Evolutionary conservation across 331 rosid genomes (phyloP).

Genomic region (Acacia pycnantha): DNA sequence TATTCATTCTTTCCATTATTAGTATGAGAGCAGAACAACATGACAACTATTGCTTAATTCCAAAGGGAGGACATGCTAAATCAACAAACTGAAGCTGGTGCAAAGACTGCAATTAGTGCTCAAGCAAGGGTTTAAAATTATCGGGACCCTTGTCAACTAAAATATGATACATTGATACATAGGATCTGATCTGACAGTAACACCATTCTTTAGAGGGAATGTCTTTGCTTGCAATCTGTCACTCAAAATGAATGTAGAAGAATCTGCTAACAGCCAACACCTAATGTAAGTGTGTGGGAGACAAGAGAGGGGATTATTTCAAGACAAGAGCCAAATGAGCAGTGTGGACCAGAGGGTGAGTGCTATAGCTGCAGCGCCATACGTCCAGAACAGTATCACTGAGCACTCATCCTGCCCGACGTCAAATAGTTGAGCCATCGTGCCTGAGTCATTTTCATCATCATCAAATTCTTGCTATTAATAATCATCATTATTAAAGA

Average conservation of each 20-base stretch:
- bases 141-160: not conserved
- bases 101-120: too few relatives aligned
- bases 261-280: not conserved
- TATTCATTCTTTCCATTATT: too few relatives aligned
- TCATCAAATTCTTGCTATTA: not conserved
- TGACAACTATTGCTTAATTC: too few relatives aligned
- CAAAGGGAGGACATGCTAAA: too few relatives aligned
- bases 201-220: not conserved
- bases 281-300: not conserved
- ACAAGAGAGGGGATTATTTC: not conserved
- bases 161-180: not conserved
- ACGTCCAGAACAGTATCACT: slow-evolving; percentile 78
- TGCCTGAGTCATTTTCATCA: slow-evolving; percentile 42
- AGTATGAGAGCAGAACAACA: too few relatives aligned
- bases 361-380: slow-evolving; percentile 63
- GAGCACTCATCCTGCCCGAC: slow-evolving; percentile 94
- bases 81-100: too few relatives aligned
- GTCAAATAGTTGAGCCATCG: slow-evolving; percentile 80
- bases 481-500: too few relatives aligned
- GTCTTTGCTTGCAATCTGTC: not conserved
- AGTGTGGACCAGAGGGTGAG: slow-evolving; percentile 84
- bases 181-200: not conserved
- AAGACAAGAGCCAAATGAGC: slow-evolving; percentile 61
- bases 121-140: not conserved
- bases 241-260: not conserved